Evolutionary conservation across 306 rosid species (phyloP).

Genomic region (Trifolium fragiferum): DNA sequence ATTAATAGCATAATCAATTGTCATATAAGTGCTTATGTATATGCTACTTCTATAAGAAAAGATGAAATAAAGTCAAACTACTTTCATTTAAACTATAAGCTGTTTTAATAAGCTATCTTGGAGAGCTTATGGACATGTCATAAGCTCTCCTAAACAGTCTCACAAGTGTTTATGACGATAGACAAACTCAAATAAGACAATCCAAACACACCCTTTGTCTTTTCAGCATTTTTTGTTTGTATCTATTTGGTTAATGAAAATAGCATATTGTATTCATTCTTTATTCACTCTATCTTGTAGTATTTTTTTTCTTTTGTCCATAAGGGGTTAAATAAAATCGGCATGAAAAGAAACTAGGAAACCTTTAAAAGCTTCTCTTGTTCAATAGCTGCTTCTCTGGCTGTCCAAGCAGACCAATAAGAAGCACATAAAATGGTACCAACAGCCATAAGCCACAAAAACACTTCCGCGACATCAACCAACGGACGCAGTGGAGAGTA

Average conservation of each 20-base stretch:
- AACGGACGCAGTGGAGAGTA: conserved; percentile 94
- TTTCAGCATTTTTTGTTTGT: background rate
- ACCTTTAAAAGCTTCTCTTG: conserved; percentile 92
- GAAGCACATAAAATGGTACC: conserved; percentile 93
- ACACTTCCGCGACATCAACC: conserved; percentile 96
- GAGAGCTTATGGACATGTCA: too few species aligned
- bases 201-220: too few species aligned
- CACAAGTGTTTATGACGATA: too few species aligned
- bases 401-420: conserved; percentile 97
- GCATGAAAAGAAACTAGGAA: conserved; percentile 34
- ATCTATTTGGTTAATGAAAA: conserved; percentile 5
- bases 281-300: conserved; percentile 9
- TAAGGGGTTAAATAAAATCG: background rate
- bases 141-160: too few species aligned
- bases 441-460: conserved; percentile 99
- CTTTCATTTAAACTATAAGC: too few species aligned
- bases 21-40: too few species aligned
- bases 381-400: conserved; percentile 89
- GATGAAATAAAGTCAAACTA: too few species aligned
- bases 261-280: conserved; percentile 8
- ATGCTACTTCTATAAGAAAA: too few species aligned
- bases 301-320: background rate
- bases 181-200: too few species aligned
- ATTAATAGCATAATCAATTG: too few species aligned
- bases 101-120: too few species aligned